Evolutionary conservation across 192 early-diverging fungal genomes (phyloP).

Genomic region (Funneliformis geosporum): DNA sequence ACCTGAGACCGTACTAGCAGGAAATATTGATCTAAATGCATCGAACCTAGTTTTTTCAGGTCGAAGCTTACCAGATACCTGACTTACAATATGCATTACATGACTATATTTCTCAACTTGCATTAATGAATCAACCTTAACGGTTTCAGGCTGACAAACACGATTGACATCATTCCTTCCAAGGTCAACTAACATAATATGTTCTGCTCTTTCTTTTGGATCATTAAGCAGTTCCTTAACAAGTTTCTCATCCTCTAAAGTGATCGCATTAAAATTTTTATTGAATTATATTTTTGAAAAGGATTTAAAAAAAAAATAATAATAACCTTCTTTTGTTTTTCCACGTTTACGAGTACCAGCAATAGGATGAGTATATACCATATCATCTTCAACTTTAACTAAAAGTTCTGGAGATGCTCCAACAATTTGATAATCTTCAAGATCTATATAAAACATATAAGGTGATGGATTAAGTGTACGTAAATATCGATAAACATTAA

Average conservation of each 20-base stretch:
- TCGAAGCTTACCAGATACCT: constrained; percentile 88
- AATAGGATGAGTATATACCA: constrained; percentile 93
- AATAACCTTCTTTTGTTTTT: constrained; percentile 57
- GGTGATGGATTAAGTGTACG: constrained; percentile 97
- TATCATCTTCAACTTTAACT: constrained; percentile 82
- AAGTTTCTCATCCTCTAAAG: constrained; percentile 80
- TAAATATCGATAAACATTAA: constrained; percentile 97
- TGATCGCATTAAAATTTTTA: not conserved
- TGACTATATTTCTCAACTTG: constrained; percentile 95
- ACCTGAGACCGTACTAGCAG: constrained; percentile 97
- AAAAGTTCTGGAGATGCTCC: constrained; percentile 99
- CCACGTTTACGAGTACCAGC: constrained; percentile 96
- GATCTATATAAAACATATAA: constrained; percentile 99
- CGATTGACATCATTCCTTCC: constrained; percentile 99
- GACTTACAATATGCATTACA: constrained; percentile 99
- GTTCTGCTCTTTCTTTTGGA: constrained; percentile 96
- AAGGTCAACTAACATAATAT: constrained; percentile 99
- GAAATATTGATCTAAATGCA: constrained; percentile 97
- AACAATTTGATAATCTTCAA: constrained; percentile 91
- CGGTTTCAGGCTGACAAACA: constrained; percentile 89
- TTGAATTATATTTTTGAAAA: not conserved
- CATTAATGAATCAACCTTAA: constrained; percentile 96
- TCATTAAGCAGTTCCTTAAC: constrained; percentile 88
- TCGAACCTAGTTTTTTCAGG: constrained; percentile 88
- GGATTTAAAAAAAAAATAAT: not conserved